Evolutionary conservation across 208 protist genomes (phyloP).

Genomic region (Zelonia costaricensis): DNA sequence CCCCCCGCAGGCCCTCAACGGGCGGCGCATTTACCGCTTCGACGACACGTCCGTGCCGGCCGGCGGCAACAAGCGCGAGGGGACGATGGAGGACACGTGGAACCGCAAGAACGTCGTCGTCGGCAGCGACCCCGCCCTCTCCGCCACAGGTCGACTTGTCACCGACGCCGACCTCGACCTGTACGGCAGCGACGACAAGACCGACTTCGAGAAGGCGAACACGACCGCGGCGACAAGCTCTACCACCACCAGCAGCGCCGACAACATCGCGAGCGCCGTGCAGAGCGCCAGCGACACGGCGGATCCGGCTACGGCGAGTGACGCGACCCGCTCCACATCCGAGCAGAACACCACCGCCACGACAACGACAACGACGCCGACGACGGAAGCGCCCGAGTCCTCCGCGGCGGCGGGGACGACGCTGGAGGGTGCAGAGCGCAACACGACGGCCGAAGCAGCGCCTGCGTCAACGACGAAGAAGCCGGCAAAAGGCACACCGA

Average conservation of each 20-base stretch:
- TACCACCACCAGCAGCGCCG: not conserved
- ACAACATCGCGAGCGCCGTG: no score
- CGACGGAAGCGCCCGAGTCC: not conserved
- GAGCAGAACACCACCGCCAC: not conserved
- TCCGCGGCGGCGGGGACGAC: no score
- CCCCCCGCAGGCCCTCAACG: constrained; percentile 64
- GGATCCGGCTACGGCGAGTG: no score
- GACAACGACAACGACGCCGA: not conserved
- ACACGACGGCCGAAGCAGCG: not conserved
- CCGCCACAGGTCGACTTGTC: not conserved
- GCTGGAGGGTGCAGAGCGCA: no score
- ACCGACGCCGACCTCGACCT: not conserved
- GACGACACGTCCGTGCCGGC: constrained; percentile 31
- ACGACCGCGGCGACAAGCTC: not conserved
- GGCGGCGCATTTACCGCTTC: constrained; percentile 65
- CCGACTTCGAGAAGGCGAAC: not conserved
- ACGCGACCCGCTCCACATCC: no score
- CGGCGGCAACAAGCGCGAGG: constrained; percentile 2
- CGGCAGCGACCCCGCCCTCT: no score
- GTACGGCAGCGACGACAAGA: constrained; percentile 3
- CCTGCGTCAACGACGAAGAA: not conserved
- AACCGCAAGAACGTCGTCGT: not conserved
- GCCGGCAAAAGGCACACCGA: constrained; percentile 2
- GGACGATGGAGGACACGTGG: constrained; percentile 24
- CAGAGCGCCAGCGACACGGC: not conserved